These are phyloP conservation scores for Fraxinus nigra DNA, from an alignment of 305 asterid genomes.

Conservation along the genomic window DNA sequence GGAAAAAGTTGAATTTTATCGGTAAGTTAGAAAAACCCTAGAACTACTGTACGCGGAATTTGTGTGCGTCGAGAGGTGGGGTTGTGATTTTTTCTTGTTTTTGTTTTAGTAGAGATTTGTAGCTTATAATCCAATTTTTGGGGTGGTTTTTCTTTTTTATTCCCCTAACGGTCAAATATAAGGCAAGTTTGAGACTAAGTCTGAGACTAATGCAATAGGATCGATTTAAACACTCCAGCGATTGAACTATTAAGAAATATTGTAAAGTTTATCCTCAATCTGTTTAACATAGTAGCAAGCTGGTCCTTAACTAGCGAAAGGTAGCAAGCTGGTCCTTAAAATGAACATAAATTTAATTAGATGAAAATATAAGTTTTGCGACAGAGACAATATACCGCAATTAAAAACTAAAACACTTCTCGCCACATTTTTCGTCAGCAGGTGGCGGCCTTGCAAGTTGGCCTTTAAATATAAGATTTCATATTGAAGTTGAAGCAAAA, in stretches of 20 bases:
- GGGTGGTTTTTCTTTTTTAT: background rate
- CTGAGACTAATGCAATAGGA: background rate
- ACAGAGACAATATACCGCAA: background rate
- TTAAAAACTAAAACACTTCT: too few species aligned
- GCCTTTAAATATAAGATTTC: background rate
- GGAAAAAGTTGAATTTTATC: background rate
- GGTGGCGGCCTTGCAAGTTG: background rate
- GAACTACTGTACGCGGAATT: background rate
- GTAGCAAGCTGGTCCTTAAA: background rate
- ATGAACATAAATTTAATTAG: too few species aligned
- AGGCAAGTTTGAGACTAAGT: background rate
- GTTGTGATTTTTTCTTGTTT: background rate
- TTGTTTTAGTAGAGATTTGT: background rate
- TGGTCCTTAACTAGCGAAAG: background rate
- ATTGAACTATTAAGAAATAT: background rate
- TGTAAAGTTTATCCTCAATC: background rate
- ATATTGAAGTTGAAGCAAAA: background rate
- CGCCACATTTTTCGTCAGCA: background rate
- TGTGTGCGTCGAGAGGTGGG: background rate
- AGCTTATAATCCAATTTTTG: background rate
- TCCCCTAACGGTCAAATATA: slow-evolving; percentile 13
- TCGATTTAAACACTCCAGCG: background rate
- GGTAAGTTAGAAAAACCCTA: background rate
- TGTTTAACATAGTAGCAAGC: background rate
- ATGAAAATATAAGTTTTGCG: background rate